Evolutionary conservation across 345 rosid species (phyloP).

Genomic region (Geranium rotundifolium): DNA sequence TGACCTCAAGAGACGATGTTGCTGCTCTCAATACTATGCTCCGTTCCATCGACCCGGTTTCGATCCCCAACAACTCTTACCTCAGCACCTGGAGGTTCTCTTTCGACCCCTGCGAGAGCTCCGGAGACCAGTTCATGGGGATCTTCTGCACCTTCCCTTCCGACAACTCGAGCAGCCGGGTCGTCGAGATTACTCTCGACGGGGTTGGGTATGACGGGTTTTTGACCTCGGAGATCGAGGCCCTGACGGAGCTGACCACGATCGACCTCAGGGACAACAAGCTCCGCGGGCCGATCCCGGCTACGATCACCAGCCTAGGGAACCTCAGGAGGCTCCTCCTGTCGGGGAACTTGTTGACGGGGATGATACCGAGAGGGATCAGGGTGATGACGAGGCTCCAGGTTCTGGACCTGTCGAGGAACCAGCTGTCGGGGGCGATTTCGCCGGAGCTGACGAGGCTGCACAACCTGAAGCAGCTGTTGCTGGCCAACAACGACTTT

Average conservation of each 20-base stretch:
- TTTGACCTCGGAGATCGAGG: constrained; percentile 29
- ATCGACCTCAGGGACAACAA: constrained; percentile 31
- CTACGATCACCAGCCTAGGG: constrained; percentile 25
- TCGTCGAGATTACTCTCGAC: constrained; percentile 38
- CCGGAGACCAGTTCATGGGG: no score
- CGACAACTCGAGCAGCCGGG: constrained; percentile 27
- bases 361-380: constrained; percentile 25
- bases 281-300: constrained; percentile 38
- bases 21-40: no score
- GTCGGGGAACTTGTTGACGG: constrained; percentile 36
- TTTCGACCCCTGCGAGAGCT: no score
- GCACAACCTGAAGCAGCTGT: no score
- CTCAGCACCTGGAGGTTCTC: no score
- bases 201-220: constrained; percentile 50
- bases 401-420: no score
- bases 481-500: no score
- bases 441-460: no score
- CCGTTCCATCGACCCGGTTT: no score
- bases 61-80: no score
- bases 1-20: no score
- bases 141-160: constrained; percentile 35
- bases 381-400: constrained; percentile 17
- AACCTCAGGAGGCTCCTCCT: constrained; percentile 29
- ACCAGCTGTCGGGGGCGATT: no score
- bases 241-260: constrained; percentile 39